Conservation (phyloP, 129 eudicot genomes). For the Ambrosia artemisiifolia region DNA sequence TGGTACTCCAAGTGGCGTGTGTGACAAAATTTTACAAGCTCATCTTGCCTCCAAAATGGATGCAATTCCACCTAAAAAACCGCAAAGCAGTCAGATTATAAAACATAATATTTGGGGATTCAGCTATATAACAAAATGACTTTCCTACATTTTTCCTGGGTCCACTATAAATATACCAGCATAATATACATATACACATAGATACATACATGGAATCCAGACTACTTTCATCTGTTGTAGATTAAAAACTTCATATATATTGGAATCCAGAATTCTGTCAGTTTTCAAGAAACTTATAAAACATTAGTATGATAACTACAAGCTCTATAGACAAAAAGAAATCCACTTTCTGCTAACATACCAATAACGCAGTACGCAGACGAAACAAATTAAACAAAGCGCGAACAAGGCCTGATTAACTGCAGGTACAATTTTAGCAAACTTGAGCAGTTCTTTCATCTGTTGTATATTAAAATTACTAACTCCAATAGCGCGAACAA, state of each 20-base stretch:
- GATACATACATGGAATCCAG: not conserved
- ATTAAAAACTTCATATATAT: not conserved
- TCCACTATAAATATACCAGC: too few relatives aligned
- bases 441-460: conserved; percentile 48
- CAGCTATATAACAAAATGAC: too few relatives aligned
- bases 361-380: not conserved
- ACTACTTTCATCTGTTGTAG: not conserved
- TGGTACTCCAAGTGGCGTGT: conserved; percentile 62
- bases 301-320: not conserved
- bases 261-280: not conserved
- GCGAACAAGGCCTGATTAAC: conserved; percentile 58
- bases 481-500: conserved; percentile 60
- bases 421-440: conserved; percentile 49
- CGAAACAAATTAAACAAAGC: not conserved
- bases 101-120: too few relatives aligned
- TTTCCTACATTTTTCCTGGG: too few relatives aligned
- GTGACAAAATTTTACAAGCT: conserved; percentile 58
- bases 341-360: conserved; percentile 10
- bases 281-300: not conserved
- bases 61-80: conserved; percentile 46
- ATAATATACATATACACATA: too few relatives aligned
- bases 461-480: conserved; percentile 53
- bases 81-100: not conserved
- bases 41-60: conserved; percentile 69
- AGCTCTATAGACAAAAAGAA: not conserved